Base-by-base conservation (phyloP, 306 rosid genomes). In the Carpinus fangiana region DNA sequence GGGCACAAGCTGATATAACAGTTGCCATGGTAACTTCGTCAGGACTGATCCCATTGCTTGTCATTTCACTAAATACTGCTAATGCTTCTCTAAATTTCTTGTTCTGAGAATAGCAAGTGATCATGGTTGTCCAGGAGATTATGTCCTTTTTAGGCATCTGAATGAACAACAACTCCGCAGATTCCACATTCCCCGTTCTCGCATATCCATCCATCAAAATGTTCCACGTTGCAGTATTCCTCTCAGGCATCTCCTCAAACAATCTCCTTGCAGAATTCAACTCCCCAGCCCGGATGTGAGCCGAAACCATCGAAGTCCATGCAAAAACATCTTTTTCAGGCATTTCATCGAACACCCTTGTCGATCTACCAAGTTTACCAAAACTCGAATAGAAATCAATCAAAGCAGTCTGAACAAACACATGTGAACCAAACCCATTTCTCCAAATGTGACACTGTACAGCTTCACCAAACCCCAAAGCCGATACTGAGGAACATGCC, bases 41-140 rank as follows among this genome's bases (percentile, higher is more conserved):
- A n/a, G 92, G 96, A 71, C 52, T 76, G 31, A 88, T 70, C 74
- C 91, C 90, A 74, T 86, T 81, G 59, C 26, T 10, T 21, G 80
- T 78, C 96, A 90, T 89, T 50, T 89, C 83, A 77, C 77, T 73
- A 75, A 87, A 90, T 78, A 87, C 80, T 26, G 45, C 69, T 45
- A 92, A 74, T 3, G 93, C 96, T 73, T 92, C 88, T 48, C 57
- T 28, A 36, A 79, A 89, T 45, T 78, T 84, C 64, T 81, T 81
- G 78, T 80, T 86, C 73, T 82, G 84, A 34, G 86, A 85, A 84
- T 90, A 92, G 78, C 95, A 91, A 62, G 47, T 72, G 78, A 88
- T 90, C 93, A 91, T 82, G 71, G 82, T 82, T 12, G 92, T 93
- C 97, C 98, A 93, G 1, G 98, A 89, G 70, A 94, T 90, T 65